These are phyloP conservation scores for Arbutus unedo DNA, from an alignment of 148 eudicot species.

Conservation along the genomic window DNA sequence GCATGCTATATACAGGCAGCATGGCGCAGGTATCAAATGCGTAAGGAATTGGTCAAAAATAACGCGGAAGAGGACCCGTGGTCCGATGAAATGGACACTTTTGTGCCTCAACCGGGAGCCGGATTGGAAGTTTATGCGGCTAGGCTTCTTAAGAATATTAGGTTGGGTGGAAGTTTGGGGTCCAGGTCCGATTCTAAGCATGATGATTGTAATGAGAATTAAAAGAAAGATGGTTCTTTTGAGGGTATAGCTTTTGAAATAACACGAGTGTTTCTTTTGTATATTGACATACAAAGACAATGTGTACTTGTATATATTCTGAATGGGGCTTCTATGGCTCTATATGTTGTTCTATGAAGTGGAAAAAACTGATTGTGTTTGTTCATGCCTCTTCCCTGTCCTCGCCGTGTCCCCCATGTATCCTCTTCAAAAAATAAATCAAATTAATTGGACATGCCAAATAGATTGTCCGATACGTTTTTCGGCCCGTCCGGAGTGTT, in stretches of 20 bases:
- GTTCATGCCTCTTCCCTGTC: neutral
- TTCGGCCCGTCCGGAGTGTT: too few species aligned
- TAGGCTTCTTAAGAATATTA: neutral
- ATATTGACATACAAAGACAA: neutral
- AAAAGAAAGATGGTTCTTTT: neutral
- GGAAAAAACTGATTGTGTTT: neutral
- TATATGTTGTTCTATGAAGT: neutral
- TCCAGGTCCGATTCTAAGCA: neutral
- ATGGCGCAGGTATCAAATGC: conserved; percentile 39
- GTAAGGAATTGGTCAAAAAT: conserved; percentile 17
- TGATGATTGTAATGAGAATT: neutral
- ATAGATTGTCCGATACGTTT: too few species aligned
- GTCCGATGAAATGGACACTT: neutral
- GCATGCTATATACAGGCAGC: conserved; percentile 50
- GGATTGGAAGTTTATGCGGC: conserved; percentile 12
- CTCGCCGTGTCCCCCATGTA: too few species aligned
- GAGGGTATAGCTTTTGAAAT: neutral
- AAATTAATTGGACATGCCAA: too few species aligned
- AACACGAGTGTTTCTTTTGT: neutral
- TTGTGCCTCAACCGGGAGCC: conserved; percentile 13
- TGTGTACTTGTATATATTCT: neutral
- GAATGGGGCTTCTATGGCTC: neutral
- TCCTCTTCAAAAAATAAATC: too few species aligned
- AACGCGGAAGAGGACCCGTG: neutral
- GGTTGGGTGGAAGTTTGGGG: neutral